These are phyloP conservation scores for Cryptococcus sp. DNA, from an alignment of 1,284 basidiomycete genomes.

Conservation along the genomic window DNA sequence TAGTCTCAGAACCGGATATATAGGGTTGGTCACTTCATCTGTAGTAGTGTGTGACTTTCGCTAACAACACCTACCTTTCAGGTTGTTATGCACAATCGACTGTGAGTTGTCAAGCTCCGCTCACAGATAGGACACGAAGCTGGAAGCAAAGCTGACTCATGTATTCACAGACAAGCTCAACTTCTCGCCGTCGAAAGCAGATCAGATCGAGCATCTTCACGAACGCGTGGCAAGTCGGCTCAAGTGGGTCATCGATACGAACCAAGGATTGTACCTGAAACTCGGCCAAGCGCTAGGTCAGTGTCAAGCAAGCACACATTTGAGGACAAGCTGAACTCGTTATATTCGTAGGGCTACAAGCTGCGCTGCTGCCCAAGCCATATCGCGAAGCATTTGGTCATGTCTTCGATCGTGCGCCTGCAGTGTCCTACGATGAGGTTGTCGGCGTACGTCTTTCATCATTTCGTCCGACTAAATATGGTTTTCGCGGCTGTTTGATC, in stretches of 20 bases:
- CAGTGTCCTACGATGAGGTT: constrained; percentile 71
- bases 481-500: not conserved
- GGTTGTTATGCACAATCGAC: constrained; percentile 48
- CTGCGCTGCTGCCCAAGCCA: constrained; percentile 74
- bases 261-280: constrained; percentile 87
- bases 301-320: constrained; percentile 3
- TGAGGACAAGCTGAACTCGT: not conserved
- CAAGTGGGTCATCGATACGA: constrained; percentile 70
- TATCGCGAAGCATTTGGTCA: constrained; percentile 77
- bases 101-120: constrained; percentile 29
- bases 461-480: not conserved
- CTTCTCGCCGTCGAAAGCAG: constrained; percentile 65
- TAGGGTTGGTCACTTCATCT: constrained; percentile 52
- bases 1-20: constrained; percentile 67
- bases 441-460: constrained; percentile 40
- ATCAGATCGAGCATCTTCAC: constrained; percentile 74
- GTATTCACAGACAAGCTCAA: constrained; percentile 67
- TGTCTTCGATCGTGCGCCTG: constrained; percentile 83
- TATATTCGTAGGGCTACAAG: constrained; percentile 66
- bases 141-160: not conserved
- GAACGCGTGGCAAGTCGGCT: constrained; percentile 77
- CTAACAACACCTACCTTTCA: constrained; percentile 11
- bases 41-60: not conserved
- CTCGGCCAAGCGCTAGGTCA: constrained; percentile 62
- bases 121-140: not conserved